Conservation (phyloP, 192 early-diverging fungal genomes). For the Coemansia nantahalensis region DNA sequence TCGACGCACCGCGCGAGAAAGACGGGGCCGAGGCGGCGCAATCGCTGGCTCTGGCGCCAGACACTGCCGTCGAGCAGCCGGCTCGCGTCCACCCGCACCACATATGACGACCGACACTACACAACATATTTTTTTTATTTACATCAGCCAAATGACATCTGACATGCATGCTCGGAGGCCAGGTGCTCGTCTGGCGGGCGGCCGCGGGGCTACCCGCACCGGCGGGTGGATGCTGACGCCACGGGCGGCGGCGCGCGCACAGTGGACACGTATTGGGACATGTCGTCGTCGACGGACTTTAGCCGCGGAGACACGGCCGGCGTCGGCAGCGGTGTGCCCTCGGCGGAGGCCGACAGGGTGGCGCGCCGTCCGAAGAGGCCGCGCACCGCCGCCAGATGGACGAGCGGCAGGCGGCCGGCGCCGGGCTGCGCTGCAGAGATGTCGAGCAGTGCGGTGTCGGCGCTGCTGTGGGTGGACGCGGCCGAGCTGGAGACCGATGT, state of each 20-base stretch:
- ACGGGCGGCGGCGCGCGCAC: neutral
- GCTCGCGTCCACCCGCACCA: too few relatives aligned
- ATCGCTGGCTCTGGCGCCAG: neutral
- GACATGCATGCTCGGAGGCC: too few relatives aligned
- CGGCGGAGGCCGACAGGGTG: slow-evolving; percentile 43
- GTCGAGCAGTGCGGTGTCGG: slow-evolving; percentile 3
- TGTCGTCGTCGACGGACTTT: slow-evolving; percentile 21
- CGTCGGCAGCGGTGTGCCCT: slow-evolving; percentile 27
- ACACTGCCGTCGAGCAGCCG: neutral
- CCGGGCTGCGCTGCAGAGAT: neutral
- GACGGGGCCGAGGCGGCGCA: slow-evolving; percentile 19
- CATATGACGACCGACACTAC: too few relatives aligned
- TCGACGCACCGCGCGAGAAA: slow-evolving; percentile 27
- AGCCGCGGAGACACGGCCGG: slow-evolving; percentile 24
- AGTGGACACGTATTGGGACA: neutral
- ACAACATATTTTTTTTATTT: too few relatives aligned
- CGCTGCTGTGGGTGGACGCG: slow-evolving; percentile 12
- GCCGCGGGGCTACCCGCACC: neutral
- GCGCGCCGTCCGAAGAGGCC: slow-evolving; percentile 39
- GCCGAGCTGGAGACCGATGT: slow-evolving; percentile 3
- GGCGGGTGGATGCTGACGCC: neutral
- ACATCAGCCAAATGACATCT: neutral
- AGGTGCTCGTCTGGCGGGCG: too few relatives aligned
- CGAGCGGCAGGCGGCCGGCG: too few relatives aligned
- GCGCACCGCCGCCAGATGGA: slow-evolving; percentile 24